A percentile compares a stretch with the other conserved stretches of the same genome.
phyloP scores from a whole-genome alignment of 768 basidiomycete genomes.

The Lyophyllum atratum region DNA sequence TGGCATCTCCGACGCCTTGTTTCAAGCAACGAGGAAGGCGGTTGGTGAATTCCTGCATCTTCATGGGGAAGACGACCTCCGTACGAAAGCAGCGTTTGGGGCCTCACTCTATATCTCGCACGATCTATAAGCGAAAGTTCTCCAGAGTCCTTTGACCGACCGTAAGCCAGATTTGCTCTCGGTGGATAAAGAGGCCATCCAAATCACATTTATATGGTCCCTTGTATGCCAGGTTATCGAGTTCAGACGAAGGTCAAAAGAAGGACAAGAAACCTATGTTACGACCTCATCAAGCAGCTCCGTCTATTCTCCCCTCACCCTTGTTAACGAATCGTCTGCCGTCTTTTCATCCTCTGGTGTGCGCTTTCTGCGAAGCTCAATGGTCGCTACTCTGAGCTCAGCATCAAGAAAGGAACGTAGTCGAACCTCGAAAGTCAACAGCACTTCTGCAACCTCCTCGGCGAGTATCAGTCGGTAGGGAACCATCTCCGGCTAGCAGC shows the following conservation, averaged over 20 bases:
- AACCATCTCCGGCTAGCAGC: not conserved
- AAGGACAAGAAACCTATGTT: not conserved
- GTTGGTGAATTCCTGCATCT: not conserved
- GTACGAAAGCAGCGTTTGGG: not conserved
- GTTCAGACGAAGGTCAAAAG: not conserved
- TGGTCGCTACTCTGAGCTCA: not conserved
- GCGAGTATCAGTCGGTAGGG: not conserved
- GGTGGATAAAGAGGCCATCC: not conserved
- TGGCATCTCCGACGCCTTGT: not conserved
- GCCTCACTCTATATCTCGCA: not conserved
- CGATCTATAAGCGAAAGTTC: not conserved
- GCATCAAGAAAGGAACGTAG: not conserved
- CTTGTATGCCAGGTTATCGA: not conserved
- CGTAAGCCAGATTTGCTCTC: not conserved
- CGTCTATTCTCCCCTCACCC: not conserved
- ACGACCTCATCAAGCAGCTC: not conserved
- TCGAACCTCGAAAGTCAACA: not conserved
- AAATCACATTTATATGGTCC: not conserved
- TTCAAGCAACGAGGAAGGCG: not conserved
- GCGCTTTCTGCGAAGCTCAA: not conserved
- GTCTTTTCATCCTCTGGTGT: not conserved
- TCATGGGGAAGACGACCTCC: not conserved
- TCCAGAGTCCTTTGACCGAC: not conserved
- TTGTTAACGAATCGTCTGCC: not conserved
- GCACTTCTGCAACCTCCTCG: not conserved